Conservation (phyloP, 345 rosid genomes). For the Acer negundo region DNA sequence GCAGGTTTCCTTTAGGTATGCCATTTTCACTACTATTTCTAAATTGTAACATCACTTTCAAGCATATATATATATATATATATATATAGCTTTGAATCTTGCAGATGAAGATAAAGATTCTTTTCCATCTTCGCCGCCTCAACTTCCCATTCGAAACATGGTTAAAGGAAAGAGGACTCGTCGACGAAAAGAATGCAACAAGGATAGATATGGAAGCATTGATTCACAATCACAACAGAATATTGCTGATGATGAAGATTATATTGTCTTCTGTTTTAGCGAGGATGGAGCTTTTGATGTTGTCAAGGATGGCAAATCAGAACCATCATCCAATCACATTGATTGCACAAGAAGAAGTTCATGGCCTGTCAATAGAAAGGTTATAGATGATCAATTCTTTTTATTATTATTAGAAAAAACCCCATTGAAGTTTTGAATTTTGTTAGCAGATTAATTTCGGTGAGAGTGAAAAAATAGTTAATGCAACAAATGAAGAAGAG, state of each 20-base stretch:
- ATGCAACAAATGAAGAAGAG: constrained; percentile 10
- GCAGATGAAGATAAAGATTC: constrained; percentile 43
- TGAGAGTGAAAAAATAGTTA: constrained; percentile 23
- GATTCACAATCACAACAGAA: too few relatives aligned
- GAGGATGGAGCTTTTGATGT: constrained; percentile 68
- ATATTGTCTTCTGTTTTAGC: constrained; percentile 62
- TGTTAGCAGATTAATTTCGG: constrained; percentile 38
- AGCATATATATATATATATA: too few relatives aligned
- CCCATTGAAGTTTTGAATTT: background rate
- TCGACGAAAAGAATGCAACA: constrained; percentile 27
- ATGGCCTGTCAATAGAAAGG: constrained; percentile 41
- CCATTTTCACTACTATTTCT: background rate
- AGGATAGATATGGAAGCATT: constrained; percentile 20
- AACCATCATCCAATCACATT: constrained; percentile 14
- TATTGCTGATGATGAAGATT: constrained; percentile 54
- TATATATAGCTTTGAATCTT: background rate
- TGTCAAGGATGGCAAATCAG: constrained; percentile 42
- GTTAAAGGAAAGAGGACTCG: constrained; percentile 24
- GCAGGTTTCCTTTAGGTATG: constrained; percentile 53
- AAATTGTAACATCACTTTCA: background rate
- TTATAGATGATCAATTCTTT: constrained; percentile 7
- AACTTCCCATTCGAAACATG: constrained; percentile 20
- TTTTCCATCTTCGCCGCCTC: constrained; percentile 17
- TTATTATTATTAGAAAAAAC: too few relatives aligned
- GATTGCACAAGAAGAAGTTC: constrained; percentile 22